These are phyloP conservation scores for Mytilinidion resinicola DNA, from an alignment of 495 filamentous ascomycete species.

Conservation along the genomic window DNA sequence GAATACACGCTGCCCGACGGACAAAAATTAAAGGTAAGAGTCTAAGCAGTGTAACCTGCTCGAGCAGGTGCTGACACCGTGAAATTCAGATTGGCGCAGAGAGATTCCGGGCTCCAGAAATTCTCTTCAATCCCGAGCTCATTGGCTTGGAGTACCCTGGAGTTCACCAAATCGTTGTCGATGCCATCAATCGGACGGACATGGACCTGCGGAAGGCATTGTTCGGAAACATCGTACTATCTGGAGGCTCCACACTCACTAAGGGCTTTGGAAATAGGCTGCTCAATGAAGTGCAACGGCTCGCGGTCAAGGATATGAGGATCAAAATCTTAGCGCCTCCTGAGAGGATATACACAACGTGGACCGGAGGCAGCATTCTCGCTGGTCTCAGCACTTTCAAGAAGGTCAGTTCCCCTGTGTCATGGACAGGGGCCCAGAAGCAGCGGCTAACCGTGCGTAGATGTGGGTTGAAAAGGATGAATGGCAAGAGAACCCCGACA, in stretches of 20 bases:
- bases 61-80: conserved; percentile 12
- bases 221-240: conserved; percentile 94
- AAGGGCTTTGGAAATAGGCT: conserved; percentile 94
- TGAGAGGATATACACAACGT: conserved; percentile 95
- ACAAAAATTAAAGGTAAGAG: conserved; percentile 74
- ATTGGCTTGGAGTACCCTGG: conserved; percentile 97
- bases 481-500: conserved; percentile 98
- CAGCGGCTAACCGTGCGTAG: conserved; percentile 41
- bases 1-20: conserved; percentile 91
- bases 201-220: conserved; percentile 90
- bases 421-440: conserved; percentile 9
- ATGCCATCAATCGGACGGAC: conserved; percentile 94
- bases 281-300: conserved; percentile 80
- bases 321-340: conserved; percentile 98
- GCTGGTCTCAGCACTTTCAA: conserved; percentile 96
- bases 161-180: conserved; percentile 94
- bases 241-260: conserved; percentile 85
- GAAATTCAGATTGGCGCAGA: conserved; percentile 67
- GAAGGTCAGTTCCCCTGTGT: conserved; percentile 59
- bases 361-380: conserved; percentile 97
- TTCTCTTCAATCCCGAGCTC: conserved; percentile 94
- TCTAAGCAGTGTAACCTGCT: conserved; percentile 5
- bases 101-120: conserved; percentile 92
- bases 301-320: conserved; percentile 97
- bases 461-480: conserved; percentile 99